Evolutionary conservation across 2,329 filamentous ascomycete genomes (phyloP), one percentile per base, ranked within the genome.

Genomic region (Oidium heveae): DNA sequence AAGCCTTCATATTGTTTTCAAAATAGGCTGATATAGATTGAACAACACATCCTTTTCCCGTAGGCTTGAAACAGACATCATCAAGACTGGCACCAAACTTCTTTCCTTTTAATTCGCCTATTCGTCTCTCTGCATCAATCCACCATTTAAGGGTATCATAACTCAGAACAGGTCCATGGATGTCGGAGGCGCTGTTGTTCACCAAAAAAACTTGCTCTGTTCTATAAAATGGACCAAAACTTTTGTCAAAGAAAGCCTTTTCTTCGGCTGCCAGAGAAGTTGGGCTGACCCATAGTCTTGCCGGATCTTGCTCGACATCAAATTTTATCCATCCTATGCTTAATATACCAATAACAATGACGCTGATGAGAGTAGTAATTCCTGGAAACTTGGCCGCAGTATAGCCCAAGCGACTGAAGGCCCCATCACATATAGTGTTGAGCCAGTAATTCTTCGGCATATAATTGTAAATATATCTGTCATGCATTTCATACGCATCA

Each of bases 141-240:
- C 89, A 96, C 91, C 91, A 98, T 28, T 74, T 71, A 10, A 98
- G 72, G 0, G 84, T 95, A 9, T 95, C 86, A 60, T 93, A 91
- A 66, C 77, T 87, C 55, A 98, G 69, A 1, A 96, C 86, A 0
- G 86, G 84, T 0, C 83, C 80, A 2, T 79, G 74, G 0, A 76
- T 77, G 2, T 72, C 72, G 1, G 73, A 62, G 0, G 74, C 66
- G 0, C 80, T 87, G 60, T 95, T 88, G 59, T 96, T 98, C 58
- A 96, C 86, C 15, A 98, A 68, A 66, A 98, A 98, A 0, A 81
- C 78, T 68, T 98, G 91, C 66, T 98, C 85, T 0, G 88, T 84
- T 43, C 91, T 84, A 68, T 91, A 98, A 64, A 98, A 98, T 0
- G 89, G 87, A 0, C 91, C 93, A 65, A 98, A 98, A 61, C 86